Base-by-base conservation (phyloP, 1,284 basidiomycete genomes). In the Microbotryum intermedium region DNA sequence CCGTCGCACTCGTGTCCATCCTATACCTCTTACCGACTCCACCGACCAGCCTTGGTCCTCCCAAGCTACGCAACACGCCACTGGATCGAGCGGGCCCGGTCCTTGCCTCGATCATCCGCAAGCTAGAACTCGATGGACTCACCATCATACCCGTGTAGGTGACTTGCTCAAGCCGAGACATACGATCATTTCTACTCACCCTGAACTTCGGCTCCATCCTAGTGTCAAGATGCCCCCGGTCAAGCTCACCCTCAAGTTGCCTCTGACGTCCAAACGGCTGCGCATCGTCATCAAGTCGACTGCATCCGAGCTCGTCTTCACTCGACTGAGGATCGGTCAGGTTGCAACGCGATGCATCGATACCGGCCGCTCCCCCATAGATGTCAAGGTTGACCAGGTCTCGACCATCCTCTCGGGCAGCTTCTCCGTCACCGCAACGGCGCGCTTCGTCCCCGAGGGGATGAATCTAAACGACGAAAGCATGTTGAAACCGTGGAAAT, bases 141-240 rank as follows among this genome's bases (percentile, higher is more conserved):
- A 65, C 60, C 11, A 43, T 59, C 45, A 55, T 65, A 30, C 63
- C 63, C 10, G 34, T 61, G 62, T 57, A 50, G 49, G 61, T 16
- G 13, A 13, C 42, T 25, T 23, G 21, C 23, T 48, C 23, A 48
- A 28, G 23, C 13, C 6, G n/a, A 48, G 21, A 16, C 4, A 23
- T 48, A 26, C 11, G 20, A 23, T 11, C n/a, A 26, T 48, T 48
- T 20, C 16, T 10, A 23, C 16, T 48, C 34, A 39, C 46, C 46
- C 10, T 21, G 20, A 23, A 11, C 28, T 25, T 4, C 20, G 20
- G 16, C 23, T 25, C n/a, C 10, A 3, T 3, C 18, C 3, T 49
- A 63, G 61, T 2, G 53, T 59, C 4, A 57, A 61, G 6, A 55
- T 65, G 6, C 63, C 63, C 2, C 58, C 55, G 28, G 39, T 65